phyloP scores from a whole-genome alignment of 2,329 filamentous ascomycete species.

The Alternaria arbusti region DNA sequence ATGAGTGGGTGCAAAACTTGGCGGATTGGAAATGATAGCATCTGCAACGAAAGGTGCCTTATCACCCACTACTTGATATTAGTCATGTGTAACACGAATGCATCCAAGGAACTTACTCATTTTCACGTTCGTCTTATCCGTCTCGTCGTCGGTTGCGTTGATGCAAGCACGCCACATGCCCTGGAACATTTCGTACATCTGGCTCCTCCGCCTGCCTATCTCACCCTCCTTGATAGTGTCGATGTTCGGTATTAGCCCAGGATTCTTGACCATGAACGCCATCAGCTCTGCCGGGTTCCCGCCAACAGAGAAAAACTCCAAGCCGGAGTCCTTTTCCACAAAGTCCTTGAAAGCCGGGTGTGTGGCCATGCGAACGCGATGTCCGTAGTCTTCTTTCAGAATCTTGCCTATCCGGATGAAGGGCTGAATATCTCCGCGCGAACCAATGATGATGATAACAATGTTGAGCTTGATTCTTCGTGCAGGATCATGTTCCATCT shows the following conservation, averaged over 20 bases:
- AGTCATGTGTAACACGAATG: not conserved
- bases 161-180: constrained; percentile 83
- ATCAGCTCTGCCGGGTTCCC: constrained; percentile 82
- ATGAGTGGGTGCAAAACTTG: constrained; percentile 78
- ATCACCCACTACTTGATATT: constrained; percentile 56
- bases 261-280: constrained; percentile 90
- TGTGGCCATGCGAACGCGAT: constrained; percentile 78
- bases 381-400: constrained; percentile 72
- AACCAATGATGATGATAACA: constrained; percentile 84
- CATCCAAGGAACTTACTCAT: constrained; percentile 54
- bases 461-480: constrained; percentile 69
- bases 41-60: constrained; percentile 80
- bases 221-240: constrained; percentile 77
- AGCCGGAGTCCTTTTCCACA: constrained; percentile 71
- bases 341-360: constrained; percentile 80
- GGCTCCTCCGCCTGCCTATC: constrained; percentile 68
- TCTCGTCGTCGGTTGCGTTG: constrained; percentile 73
- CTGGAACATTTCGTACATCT: constrained; percentile 83
- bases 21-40: constrained; percentile 80
- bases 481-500: constrained; percentile 41
- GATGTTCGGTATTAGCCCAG: constrained; percentile 75
- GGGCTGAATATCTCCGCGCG: constrained; percentile 79
- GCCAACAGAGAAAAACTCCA: constrained; percentile 82
- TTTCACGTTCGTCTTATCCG: constrained; percentile 63
- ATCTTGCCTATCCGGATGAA: constrained; percentile 78